phyloP scores from a whole-genome alignment of 164 flowering plant species.

The Houttuynia cordata region DNA sequence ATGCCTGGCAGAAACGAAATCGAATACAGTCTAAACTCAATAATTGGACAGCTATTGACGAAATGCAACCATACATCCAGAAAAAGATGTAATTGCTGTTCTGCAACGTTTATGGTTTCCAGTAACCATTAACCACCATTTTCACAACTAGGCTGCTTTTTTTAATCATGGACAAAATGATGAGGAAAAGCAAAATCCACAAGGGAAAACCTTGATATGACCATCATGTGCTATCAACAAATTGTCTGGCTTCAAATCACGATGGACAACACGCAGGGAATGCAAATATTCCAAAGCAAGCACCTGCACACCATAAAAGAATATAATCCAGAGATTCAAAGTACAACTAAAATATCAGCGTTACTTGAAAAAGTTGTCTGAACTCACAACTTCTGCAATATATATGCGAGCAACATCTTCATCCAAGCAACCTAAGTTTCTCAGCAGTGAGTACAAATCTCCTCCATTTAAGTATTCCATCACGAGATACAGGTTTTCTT shows the following conservation, averaged over 20 bases:
- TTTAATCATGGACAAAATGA: too few relatives aligned
- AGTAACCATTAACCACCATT: too few relatives aligned
- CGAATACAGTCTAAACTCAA: too few relatives aligned
- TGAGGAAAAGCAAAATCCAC: background rate
- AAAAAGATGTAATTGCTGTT: too few relatives aligned
- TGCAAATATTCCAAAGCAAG: constrained; percentile 97
- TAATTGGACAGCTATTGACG: too few relatives aligned
- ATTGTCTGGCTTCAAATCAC: constrained; percentile 97
- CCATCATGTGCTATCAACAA: constrained; percentile 99
- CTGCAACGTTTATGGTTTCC: too few relatives aligned
- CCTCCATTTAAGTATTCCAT: constrained; percentile 99
- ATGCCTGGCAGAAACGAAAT: too few relatives aligned
- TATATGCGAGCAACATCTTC: constrained; percentile 96
- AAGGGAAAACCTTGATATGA: constrained; percentile 72
- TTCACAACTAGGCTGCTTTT: too few relatives aligned
- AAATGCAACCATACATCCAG: too few relatives aligned
- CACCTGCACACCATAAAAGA: constrained; percentile 34
- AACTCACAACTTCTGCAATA: constrained; percentile 96
- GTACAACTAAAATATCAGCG: background rate
- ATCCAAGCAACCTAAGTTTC: constrained; percentile 95
- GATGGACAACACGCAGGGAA: constrained; percentile 90
- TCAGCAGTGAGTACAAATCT: constrained; percentile 85
- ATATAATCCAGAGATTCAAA: background rate
- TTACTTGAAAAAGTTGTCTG: background rate
- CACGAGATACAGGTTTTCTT: constrained; percentile 94